Conservation (phyloP, 306 rosid species). For the Lathyrus oleraceus region DNA sequence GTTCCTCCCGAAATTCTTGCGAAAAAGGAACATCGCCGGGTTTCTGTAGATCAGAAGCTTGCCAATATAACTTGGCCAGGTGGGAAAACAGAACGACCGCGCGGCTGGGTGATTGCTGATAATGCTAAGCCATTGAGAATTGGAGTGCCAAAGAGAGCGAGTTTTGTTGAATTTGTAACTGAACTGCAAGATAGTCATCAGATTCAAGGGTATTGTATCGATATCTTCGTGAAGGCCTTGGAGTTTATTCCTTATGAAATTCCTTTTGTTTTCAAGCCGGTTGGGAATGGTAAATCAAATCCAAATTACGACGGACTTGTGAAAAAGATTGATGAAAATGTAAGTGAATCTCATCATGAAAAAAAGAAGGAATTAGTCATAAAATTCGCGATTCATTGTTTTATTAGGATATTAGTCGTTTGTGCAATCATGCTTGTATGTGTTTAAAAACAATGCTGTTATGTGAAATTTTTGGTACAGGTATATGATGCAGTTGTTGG, state of each 20-base stretch:
- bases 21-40: conserved; percentile 28
- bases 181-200: conserved; percentile 43
- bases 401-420: conserved; percentile 13
- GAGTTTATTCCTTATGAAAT: conserved; percentile 72
- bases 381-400: conserved; percentile 24
- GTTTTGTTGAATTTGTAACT: conserved; percentile 86
- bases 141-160: conserved; percentile 84
- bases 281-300: conserved; percentile 75
- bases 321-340: conserved; percentile 59
- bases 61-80: conserved; percentile 84
- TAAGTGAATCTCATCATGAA: conserved; percentile 43
- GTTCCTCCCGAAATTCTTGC: conserved; percentile 55
- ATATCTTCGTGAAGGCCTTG: conserved; percentile 66
- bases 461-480: conserved; percentile 48
- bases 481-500: conserved; percentile 90
- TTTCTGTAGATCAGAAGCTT: conserved; percentile 61
- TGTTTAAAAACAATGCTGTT: conserved; percentile 27
- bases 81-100: conserved; percentile 70
- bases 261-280: conserved; percentile 67
- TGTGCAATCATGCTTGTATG: conserved; percentile 26
- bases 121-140: conserved; percentile 72
- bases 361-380: conserved; percentile 15
- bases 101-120: conserved; percentile 90
- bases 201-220: conserved; percentile 75
- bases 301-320: conserved; percentile 74